Conservation (phyloP, 176 grass and related monocot genomes). For the Triticum aestivum region DNA sequence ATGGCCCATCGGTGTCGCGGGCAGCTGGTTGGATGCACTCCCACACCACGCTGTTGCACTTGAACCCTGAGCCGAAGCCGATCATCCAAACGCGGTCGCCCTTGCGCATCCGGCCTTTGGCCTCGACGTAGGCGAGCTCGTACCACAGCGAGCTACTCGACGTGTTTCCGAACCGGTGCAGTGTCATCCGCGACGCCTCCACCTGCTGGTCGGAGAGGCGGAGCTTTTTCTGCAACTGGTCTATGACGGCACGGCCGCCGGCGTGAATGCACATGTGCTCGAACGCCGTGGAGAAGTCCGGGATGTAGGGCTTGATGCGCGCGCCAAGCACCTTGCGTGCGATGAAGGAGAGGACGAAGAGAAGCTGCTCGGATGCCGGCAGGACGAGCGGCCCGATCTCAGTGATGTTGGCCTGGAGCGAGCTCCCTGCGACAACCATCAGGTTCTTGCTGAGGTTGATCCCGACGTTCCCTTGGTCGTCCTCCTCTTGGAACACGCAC, state of each 20-base stretch:
- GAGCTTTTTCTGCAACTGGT: neutral
- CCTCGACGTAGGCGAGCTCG: conserved; percentile 64
- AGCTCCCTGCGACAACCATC: neutral
- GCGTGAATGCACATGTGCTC: neutral
- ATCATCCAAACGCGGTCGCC: conserved; percentile 59
- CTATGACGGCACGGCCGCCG: neutral
- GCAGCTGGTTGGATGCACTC: conserved; percentile 31
- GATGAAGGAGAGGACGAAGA: neutral
- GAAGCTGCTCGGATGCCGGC: neutral
- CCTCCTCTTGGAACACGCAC: neutral
- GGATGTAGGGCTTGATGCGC: neutral
- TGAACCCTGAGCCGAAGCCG: conserved; percentile 71
- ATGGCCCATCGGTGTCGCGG: no score
- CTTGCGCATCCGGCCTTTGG: conserved; percentile 35
- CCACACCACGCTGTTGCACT: conserved; percentile 85
- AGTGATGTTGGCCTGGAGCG: neutral
- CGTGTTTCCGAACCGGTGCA: conserved; percentile 69
- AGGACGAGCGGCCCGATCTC: neutral
- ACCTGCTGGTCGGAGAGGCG: conserved; percentile 38
- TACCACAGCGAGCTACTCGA: conserved; percentile 62
- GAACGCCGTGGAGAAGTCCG: neutral
- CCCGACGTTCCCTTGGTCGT: neutral
- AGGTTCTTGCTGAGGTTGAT: neutral
- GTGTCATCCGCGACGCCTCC: conserved; percentile 67
- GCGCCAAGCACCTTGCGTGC: neutral